phyloP scores from a whole-genome alignment of 805 yeast genomes.

The Groenewaldozyma salmanticensis region DNA sequence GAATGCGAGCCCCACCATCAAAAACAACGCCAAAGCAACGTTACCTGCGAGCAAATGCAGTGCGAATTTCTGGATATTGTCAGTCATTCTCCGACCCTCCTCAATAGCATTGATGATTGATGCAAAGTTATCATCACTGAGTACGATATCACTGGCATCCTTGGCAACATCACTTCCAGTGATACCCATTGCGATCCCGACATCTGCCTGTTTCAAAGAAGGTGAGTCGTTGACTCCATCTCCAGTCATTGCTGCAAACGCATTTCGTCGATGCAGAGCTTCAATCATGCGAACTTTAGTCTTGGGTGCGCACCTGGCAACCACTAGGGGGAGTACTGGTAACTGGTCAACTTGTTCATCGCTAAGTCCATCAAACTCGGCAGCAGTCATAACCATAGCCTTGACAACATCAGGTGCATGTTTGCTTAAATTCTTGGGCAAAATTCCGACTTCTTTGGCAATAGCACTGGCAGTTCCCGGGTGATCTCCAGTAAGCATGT shows the following conservation, averaged over 20 bases:
- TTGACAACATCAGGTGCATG: slow-evolving; percentile 43
- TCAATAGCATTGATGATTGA: slow-evolving; percentile 69
- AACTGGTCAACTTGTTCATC: slow-evolving; percentile 51
- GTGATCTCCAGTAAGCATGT: slow-evolving; percentile 77
- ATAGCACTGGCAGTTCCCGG: slow-evolving; percentile 71
- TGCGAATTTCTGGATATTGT: slow-evolving; percentile 69
- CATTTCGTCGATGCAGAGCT: slow-evolving; percentile 53
- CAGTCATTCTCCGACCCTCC: slow-evolving; percentile 73
- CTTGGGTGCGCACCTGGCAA: slow-evolving; percentile 77
- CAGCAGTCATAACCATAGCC: slow-evolving; percentile 68
- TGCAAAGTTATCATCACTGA: slow-evolving; percentile 70
- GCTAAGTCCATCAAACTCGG: slow-evolving; percentile 53
- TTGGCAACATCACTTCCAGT: slow-evolving; percentile 81
- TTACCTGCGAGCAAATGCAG: slow-evolving; percentile 64
- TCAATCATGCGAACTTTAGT: slow-evolving; percentile 77
- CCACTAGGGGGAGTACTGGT: slow-evolving; percentile 64
- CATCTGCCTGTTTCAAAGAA: slow-evolving; percentile 64
- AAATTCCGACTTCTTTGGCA: slow-evolving; percentile 72
- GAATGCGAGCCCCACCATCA: slow-evolving; percentile 66
- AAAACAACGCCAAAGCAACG: slow-evolving; percentile 58
- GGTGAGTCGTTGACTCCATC: slow-evolving; percentile 83
- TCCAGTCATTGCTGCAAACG: slow-evolving; percentile 73
- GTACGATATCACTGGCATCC: slow-evolving; percentile 68
- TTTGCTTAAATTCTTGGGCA: slow-evolving; percentile 51
- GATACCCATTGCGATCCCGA: slow-evolving; percentile 78